Evolutionary conservation across 2,329 filamentous ascomycete species (phyloP), one percentile per base, ranked within the genome.

Genomic region (Zymoseptoria crescenta): DNA sequence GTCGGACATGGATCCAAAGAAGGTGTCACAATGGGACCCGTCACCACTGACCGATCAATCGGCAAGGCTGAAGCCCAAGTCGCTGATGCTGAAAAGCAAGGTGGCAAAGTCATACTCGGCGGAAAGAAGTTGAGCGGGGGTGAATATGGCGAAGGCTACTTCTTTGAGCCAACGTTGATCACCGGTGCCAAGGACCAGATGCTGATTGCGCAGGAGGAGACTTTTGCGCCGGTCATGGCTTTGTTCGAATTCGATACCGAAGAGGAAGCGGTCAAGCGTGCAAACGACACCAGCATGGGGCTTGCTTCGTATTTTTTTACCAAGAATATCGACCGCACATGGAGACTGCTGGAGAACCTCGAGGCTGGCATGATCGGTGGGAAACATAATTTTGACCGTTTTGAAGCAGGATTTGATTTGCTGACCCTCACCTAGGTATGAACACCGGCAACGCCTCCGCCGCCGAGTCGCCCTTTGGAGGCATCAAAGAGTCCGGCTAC

Each of bases 301-400:
- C 72, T 87, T 61, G 85, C 85, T 7, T 85, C 82, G 48, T 88
- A 88, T 66, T 45, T n/a, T 13, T 45, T 45, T 13, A 88, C 85
- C 0, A 86, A 86, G 74, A 83, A 87, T 65, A 74, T 87, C 4
- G 83, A 87, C 68, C 82, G 85, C 0, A 77, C 83, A 55, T 87
- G 85, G 82, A 77, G 86, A 59, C 73, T 88, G 68, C 74, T 87
- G 58, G 85, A 88, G 76, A 85, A 83, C 63, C 70, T 88, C 35
- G 84, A 88, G 69, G 85, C 85, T 4, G 85, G 85, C 3, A 88
- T 87, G 85, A 84, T 88, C 67, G 85, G 85, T 13, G 65, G 83
- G 81, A 58, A 80, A 53, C 52, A 29, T 41, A n/a, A 10, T 20
- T 19, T 9, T 3, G 3, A 13, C 3, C 5, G 21, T 30, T 8